Percentiles rank a stretch among this genome's conserved stretches.
These are phyloP conservation scores for Hemisphaericaspora xylofermentans DNA, from an alignment of 1,139 yeast species.

Conservation along the genomic window DNA sequence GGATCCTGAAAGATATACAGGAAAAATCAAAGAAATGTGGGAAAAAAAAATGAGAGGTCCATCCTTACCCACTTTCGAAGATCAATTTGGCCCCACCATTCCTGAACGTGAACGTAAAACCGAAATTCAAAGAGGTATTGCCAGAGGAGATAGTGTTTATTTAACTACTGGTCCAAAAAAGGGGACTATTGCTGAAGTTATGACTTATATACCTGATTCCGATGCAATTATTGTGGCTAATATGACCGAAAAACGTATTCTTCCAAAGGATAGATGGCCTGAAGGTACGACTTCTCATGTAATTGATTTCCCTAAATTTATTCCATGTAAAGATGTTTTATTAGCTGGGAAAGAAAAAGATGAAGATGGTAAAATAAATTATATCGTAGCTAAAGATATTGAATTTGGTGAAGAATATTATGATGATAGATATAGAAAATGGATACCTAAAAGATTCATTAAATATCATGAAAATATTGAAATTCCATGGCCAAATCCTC, in stretches of 20 bases:
- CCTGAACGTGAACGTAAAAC: conserved; percentile 30
- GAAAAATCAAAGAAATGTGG: conserved; percentile 28
- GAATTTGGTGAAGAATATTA: conserved; percentile 65
- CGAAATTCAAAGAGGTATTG: conserved; percentile 33
- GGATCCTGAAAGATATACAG: conserved; percentile 35
- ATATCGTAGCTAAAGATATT: conserved; percentile 76
- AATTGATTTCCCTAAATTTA: conserved; percentile 60
- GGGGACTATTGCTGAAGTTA: conserved; percentile 66
- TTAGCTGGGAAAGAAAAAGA: conserved; percentile 78
- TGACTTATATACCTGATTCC: conserved; percentile 29
- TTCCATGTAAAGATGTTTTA: conserved; percentile 46
- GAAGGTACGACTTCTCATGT: conserved; percentile 74
- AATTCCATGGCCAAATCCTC: conserved; percentile 92
- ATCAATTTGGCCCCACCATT: conserved; percentile 18
- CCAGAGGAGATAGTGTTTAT: conserved; percentile 45
- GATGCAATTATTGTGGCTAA: conserved; percentile 38
- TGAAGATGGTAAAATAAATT: conserved; percentile 54
- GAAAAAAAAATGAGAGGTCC: conserved; percentile 26
- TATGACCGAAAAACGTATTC: conserved; percentile 34
- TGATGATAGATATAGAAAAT: conserved; percentile 70
- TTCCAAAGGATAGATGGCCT: conserved; percentile 72
- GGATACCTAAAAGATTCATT: conserved; percentile 78
- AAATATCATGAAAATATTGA: conserved; percentile 63
- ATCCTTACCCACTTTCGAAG: conserved; percentile 39
- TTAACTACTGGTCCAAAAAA: conserved; percentile 66